Conservation (phyloP, 805 yeast species). For the Yamadazyma olivae region DNA sequence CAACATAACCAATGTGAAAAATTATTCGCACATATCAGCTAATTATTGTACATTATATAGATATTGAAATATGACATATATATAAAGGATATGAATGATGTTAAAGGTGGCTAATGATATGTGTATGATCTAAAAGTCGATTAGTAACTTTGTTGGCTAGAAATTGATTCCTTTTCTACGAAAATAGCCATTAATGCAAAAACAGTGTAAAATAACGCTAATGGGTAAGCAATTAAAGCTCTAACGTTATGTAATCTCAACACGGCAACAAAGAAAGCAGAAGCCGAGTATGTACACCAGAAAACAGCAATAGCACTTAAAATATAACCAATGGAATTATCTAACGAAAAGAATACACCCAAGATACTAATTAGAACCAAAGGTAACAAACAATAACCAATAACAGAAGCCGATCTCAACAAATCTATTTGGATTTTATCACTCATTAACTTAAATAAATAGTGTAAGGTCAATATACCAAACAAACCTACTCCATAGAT, state of each 20-base stretch:
- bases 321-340: constrained; percentile 70
- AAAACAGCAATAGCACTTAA: constrained; percentile 63
- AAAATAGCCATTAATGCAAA: constrained; percentile 96
- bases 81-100: too few species aligned
- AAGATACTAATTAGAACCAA: constrained; percentile 73
- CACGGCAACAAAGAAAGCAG: constrained; percentile 87
- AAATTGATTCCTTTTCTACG: too few species aligned
- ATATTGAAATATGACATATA: too few species aligned
- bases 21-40: too few species aligned
- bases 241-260: constrained; percentile 82
- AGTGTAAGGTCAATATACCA: constrained; percentile 83
- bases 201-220: constrained; percentile 84
- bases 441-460: constrained; percentile 85
- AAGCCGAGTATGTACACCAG: constrained; percentile 93
- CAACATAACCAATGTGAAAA: background rate
- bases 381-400: constrained; percentile 93
- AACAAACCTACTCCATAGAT: constrained; percentile 93
- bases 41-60: too few species aligned
- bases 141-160: too few species aligned
- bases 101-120: too few species aligned
- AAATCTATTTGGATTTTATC: constrained; percentile 53
- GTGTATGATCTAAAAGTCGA: constrained; percentile 32
- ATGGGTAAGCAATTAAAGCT: constrained; percentile 88
- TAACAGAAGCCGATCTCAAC: constrained; percentile 78
- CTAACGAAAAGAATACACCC: constrained; percentile 64